phyloP scores from a whole-genome alignment of 306 rosid species.

The Sindora glabra region DNA sequence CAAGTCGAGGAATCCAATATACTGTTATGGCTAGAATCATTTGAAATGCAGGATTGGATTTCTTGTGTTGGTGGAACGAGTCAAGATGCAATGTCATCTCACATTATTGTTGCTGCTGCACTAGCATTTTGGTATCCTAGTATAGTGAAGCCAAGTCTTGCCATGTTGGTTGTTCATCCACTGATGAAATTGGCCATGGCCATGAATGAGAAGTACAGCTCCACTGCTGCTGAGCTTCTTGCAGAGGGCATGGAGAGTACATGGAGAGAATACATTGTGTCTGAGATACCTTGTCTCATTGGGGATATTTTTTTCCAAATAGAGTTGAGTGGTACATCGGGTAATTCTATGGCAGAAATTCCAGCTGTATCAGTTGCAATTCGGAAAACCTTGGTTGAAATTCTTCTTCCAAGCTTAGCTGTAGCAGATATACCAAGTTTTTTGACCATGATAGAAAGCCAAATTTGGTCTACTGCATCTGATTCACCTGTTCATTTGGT shows the following conservation, averaged over 20 bases:
- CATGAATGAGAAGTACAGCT: conserved; percentile 84
- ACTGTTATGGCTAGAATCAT: conserved; percentile 77
- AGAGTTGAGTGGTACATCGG: conserved; percentile 74
- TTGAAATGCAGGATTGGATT: conserved; percentile 97
- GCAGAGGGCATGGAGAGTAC: conserved; percentile 96
- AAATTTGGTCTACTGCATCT: conserved; percentile 97
- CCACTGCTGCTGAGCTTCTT: conserved; percentile 97
- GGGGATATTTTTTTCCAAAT: conserved; percentile 90
- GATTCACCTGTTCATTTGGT: conserved; percentile 91
- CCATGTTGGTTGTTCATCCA: conserved; percentile 70
- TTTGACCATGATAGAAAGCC: conserved; percentile 73
- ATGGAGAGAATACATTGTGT: conserved; percentile 66
- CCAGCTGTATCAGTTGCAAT: conserved; percentile 52
- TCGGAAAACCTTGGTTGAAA: conserved; percentile 59
- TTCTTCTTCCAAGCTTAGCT: conserved; percentile 98
- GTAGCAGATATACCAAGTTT: conserved; percentile 77
- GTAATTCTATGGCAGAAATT: conserved; percentile 33
- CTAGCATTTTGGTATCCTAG: conserved; percentile 97
- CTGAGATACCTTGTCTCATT: conserved; percentile 71
- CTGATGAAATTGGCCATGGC: conserved; percentile 86
- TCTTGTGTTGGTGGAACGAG: conserved; percentile 96
- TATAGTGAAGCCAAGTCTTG: conserved; percentile 71
- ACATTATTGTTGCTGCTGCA: conserved; percentile 90
- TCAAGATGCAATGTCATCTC: conserved; percentile 97
- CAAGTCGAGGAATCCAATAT: conserved; percentile 53